A percentile compares a stretch with the other conserved stretches of the same genome.
Conservation (phyloP, 768 basidiomycete genomes). For the Boletus pseudo-olivaceus region DNA sequence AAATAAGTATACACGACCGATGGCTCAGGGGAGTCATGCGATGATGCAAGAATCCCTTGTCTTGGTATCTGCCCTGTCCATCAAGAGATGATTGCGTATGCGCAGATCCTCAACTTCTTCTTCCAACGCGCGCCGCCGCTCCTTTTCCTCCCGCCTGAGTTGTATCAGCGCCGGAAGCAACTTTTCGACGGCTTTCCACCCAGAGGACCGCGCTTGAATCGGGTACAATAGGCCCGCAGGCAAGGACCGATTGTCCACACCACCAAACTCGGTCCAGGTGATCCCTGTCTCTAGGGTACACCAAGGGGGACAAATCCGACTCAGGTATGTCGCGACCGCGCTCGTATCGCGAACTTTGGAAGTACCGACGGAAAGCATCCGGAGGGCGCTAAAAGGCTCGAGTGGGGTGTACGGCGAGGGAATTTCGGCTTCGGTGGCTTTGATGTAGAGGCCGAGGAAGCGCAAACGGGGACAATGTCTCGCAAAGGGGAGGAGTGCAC, state of each 20-base stretch:
- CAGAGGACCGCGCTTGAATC: conserved; percentile 24
- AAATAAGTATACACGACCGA: neutral
- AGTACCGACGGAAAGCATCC: conserved; percentile 44
- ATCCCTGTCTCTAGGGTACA: conserved; percentile 45
- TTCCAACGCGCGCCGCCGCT: conserved; percentile 35
- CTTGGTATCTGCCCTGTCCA: conserved; percentile 29
- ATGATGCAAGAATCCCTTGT: conserved; percentile 30
- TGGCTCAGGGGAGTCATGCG: conserved; percentile 12
- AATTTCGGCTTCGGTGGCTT: conserved; percentile 29
- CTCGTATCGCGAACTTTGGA: conserved; percentile 43
- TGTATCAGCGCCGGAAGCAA: conserved; percentile 43
- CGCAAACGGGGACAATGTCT: conserved; percentile 36
- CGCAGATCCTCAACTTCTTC: conserved; percentile 50
- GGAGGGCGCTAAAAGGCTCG: conserved; percentile 19
- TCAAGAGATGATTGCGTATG: conserved; percentile 42
- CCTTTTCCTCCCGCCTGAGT: conserved; percentile 43
- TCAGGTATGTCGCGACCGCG: conserved; percentile 50
- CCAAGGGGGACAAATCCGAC: conserved; percentile 44
- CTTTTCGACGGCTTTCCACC: conserved; percentile 43
- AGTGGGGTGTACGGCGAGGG: conserved; percentile 4
- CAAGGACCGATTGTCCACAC: conserved; percentile 11
- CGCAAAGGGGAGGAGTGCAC: conserved; percentile 39
- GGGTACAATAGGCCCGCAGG: neutral
- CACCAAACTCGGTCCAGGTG: conserved; percentile 40
- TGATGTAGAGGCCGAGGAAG: conserved; percentile 36